These are phyloP conservation scores for Candida coleopterorum DNA, from an alignment of 805 yeast species.

Conservation along the genomic window DNA sequence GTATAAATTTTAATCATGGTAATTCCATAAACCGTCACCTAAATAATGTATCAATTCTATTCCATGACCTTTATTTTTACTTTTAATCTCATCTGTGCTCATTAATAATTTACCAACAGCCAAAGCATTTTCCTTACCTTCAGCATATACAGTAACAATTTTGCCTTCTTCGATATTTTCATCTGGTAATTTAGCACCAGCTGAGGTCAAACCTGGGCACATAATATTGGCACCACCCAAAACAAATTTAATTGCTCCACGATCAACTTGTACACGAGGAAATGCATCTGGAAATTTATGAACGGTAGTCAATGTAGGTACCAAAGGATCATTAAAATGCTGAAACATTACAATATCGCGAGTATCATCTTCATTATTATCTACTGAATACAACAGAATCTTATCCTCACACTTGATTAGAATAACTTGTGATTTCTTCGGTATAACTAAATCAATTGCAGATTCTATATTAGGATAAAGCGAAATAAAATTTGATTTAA, in stretches of 20 bases:
- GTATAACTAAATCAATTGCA: slow-evolving; percentile 74
- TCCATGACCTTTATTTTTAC: slow-evolving; percentile 82
- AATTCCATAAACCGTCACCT: slow-evolving; percentile 86
- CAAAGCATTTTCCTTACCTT: slow-evolving; percentile 85
- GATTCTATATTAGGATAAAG: slow-evolving; percentile 75
- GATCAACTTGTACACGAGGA: slow-evolving; percentile 84
- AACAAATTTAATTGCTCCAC: slow-evolving; percentile 95
- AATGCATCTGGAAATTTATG: slow-evolving; percentile 81
- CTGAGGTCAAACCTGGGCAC: slow-evolving; percentile 92
- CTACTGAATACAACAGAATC: slow-evolving; percentile 70
- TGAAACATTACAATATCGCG: slow-evolving; percentile 69
- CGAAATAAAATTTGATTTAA: slow-evolving; percentile 65
- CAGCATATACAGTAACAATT: slow-evolving; percentile 83
- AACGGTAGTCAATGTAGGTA: slow-evolving; percentile 70
- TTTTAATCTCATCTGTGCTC: slow-evolving; percentile 86
- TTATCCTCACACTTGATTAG: slow-evolving; percentile 86
- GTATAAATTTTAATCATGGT: slow-evolving; percentile 38
- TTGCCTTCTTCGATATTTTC: slow-evolving; percentile 60
- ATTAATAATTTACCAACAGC: slow-evolving; percentile 85
- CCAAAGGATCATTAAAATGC: slow-evolving; percentile 64
- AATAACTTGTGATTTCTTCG: slow-evolving; percentile 80
- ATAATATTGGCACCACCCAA: slow-evolving; percentile 94
- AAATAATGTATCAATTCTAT: slow-evolving; percentile 77
- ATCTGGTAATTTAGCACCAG: slow-evolving; percentile 80
- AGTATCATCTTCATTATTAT: slow-evolving; percentile 27